Evolutionary conservation across 306 rosid genomes (phyloP), one percentile per base, ranked within the genome.

Genomic region (Cicer judaicum): DNA sequence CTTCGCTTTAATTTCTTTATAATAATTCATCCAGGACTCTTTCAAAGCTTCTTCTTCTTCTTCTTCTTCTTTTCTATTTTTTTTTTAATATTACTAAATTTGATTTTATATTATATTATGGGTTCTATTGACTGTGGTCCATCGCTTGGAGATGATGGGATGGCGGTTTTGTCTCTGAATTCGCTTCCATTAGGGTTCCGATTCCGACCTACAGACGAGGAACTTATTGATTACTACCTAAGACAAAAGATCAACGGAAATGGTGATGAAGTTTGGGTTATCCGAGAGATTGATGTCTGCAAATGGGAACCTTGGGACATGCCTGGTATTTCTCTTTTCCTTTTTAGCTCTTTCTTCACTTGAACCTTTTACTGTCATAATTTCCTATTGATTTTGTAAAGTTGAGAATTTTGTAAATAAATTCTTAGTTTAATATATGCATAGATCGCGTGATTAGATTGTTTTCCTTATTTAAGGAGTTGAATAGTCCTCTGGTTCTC

Each of bases 291-390:
- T 53, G 99, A 95, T 87, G 93, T 95, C 65, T 95, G 99, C 83
- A 95, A 88, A 82, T 84, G 86, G 84, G 99, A 95, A 72, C 99
- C 99, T 0, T 92, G 99, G 98, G 99, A 95, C 54, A 76, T 95
- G 74, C 99, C 99, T 19, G 93, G 99, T 95, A 90, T 10, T 48
- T 40, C 5, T 48, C 7, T 44, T 46, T 55, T 15, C 12, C 38
- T 44, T 7, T 16, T 16, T 21, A 56, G 9, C 62, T 29, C 61
- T 54, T 59, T 12, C 7, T 10, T 4, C 2, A 7, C 47, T 50
- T 34, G 54, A 40, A 38, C 10, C 8, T 61, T 15, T 36, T 38
- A 5, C 18, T 41, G 40, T 10, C 15, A 6, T 12, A 6, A 43
- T 60, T 19, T 66, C 4, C 24, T 8, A 7, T 13, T 41, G 48